Percentiles rank a stretch among this genome's conserved stretches.
These are phyloP conservation scores for Myrica gale DNA, from an alignment of 306 rosid genomes.

Conservation along the genomic window DNA sequence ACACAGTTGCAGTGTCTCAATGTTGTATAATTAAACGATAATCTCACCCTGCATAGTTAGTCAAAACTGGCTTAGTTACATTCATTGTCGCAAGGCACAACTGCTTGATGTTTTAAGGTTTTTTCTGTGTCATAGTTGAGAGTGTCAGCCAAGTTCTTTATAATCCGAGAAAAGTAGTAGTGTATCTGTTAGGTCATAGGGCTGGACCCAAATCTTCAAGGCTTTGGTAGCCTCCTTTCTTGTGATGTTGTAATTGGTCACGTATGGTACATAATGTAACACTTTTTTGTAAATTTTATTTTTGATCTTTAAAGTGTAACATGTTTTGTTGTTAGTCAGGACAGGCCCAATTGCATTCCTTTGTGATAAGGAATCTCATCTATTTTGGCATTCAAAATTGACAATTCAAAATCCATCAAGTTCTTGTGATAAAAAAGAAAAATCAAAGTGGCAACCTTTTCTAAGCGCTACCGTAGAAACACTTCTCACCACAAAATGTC, in stretches of 20 bases:
- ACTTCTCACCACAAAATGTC: too few species aligned
- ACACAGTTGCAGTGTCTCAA: not conserved
- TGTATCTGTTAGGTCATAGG: not conserved
- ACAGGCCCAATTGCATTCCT: not conserved
- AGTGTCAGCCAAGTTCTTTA: not conserved
- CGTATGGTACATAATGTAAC: too few species aligned
- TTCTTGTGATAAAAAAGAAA: too few species aligned
- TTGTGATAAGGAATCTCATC: too few species aligned
- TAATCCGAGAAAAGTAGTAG: not conserved
- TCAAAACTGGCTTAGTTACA: constrained; percentile 15
- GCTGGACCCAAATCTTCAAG: not conserved
- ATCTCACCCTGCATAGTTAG: constrained; percentile 18
- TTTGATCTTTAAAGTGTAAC: not conserved
- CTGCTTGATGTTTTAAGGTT: not conserved
- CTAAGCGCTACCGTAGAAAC: too few species aligned
- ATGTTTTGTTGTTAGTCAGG: not conserved
- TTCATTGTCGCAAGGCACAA: constrained; percentile 2
- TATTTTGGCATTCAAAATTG: too few species aligned
- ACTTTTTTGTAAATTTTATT: too few species aligned
- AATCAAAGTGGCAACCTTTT: too few species aligned
- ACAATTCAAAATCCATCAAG: too few species aligned
- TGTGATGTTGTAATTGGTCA: too few species aligned
- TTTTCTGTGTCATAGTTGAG: not conserved
- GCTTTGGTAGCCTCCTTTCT: too few species aligned
- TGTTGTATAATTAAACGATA: constrained; percentile 18